Conservation (phyloP, 345 rosid genomes). For the Gynandropsis gynandra region DNA sequence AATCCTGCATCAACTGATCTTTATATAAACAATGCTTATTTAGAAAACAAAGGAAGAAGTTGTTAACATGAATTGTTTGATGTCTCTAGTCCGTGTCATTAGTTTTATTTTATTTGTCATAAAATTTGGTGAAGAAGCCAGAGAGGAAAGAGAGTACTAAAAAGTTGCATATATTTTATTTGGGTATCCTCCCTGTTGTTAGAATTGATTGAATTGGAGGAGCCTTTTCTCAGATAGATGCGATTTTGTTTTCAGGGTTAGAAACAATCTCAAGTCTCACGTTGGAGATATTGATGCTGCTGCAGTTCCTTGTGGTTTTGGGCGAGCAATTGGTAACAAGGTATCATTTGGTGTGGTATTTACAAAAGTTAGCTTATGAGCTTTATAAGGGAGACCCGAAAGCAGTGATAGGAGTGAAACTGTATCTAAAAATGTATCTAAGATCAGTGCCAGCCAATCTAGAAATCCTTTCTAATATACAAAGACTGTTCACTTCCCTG, state of each 20-base stretch:
- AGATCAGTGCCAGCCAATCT: too few species aligned
- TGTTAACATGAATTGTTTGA: background rate
- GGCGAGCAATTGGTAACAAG: constrained; percentile 84
- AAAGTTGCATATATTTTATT: background rate
- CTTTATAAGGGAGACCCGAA: background rate
- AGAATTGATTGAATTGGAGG: constrained; percentile 6
- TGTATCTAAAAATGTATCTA: constrained; percentile 1
- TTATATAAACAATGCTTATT: background rate
- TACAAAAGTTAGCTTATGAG: background rate
- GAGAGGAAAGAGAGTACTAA: background rate
- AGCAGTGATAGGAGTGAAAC: constrained; percentile 1
- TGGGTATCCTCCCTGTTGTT: background rate
- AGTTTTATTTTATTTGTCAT: background rate
- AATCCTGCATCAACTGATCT: background rate
- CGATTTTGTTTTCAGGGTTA: constrained; percentile 40
- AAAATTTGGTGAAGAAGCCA: background rate
- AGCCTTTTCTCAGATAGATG: constrained; percentile 7
- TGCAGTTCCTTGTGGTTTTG: constrained; percentile 86
- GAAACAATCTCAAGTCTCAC: constrained; percentile 45
- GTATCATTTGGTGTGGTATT: constrained; percentile 24
- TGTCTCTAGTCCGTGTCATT: background rate
- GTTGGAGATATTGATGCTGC: constrained; percentile 83
- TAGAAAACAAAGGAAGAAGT: constrained; percentile 12
- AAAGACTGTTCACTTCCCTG: too few species aligned
- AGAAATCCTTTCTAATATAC: too few species aligned